Evolutionary conservation across 768 basidiomycete species (phyloP), one percentile per base, ranked within the genome.

Genomic region (Pulveroboletus sp.): DNA sequence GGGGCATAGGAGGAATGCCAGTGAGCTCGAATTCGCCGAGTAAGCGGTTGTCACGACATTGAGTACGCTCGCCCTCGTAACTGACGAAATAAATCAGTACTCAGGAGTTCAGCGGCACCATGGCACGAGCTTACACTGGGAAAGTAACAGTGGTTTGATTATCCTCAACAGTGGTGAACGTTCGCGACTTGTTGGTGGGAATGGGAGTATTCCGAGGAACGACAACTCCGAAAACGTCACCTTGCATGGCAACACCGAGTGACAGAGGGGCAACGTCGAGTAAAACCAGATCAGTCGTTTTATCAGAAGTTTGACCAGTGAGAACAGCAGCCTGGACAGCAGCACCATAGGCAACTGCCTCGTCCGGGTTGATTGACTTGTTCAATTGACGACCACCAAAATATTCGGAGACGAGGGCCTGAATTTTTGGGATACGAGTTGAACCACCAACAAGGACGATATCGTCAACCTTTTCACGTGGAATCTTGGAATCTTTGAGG

Each of bases 361-460:
- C 96, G 67, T 99, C 96, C 56, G 96, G 96, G 82, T 99, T 99
- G 77, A 99, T 99, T 52, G 93, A 96, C 81, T 99, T 99, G 86
- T 98, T 98, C 68, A 97, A 76, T 70, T 94, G 90, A 64, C 95
- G 93, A 55, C 93, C 93, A 71, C 90, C 90, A 71, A 99, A 99
- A 82, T 86, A 95, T 70, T 99, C 96, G 51, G 94, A 97, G 46
- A 99, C 96, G 52, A 99, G 86, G 27, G 93, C 81, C 74, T 97
- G 94, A 60, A 99, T 90, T 79, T 97, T 97, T 58, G 96, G 96
- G 68, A 99, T 99, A 83, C 96, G 96, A 62, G 96, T 99, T 50
- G 96, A 99, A 57, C 96, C 96, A 78, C 96, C 96, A 58, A 99
- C 96, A 52, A 99, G 91, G 69, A 99, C 96, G 58, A 99, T 98